Evolutionary conservation across 805 yeast genomes (phyloP).

Genomic region (Kazachstania psychrophila): DNA sequence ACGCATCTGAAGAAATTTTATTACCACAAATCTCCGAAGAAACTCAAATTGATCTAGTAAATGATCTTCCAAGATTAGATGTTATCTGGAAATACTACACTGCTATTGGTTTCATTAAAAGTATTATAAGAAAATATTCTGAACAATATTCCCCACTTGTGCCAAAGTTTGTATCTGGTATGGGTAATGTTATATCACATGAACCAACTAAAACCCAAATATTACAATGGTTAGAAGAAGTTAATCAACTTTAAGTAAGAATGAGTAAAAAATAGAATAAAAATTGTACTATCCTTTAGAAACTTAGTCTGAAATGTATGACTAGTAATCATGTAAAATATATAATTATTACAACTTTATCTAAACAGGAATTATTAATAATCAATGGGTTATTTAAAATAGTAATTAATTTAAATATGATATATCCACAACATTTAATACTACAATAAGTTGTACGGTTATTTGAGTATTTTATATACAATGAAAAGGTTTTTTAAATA

Average conservation of each 20-base stretch:
- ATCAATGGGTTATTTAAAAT: too few species aligned
- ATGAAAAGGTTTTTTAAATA: too few species aligned
- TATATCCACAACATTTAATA: too few species aligned
- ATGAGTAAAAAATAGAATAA: not conserved
- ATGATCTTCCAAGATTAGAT: conserved; percentile 29
- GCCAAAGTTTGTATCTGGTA: conserved; percentile 27
- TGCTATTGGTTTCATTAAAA: conserved; percentile 31
- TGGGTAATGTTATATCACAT: conserved; percentile 29
- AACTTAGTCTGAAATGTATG: too few species aligned
- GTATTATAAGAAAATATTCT: conserved; percentile 37
- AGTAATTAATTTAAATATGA: too few species aligned
- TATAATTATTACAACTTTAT: too few species aligned
- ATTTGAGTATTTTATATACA: too few species aligned
- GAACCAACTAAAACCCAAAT: conserved; percentile 25
- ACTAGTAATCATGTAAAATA: too few species aligned
- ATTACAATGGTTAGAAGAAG: conserved; percentile 30
- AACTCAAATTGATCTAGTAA: conserved; percentile 15
- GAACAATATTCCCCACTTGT: conserved; percentile 32
- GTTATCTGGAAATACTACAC: conserved; percentile 36
- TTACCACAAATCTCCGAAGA: conserved; percentile 17
- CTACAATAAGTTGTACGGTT: too few species aligned
- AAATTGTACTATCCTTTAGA: not conserved
- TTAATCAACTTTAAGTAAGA: conserved; percentile 14
- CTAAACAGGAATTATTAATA: too few species aligned
- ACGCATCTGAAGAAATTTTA: conserved; percentile 10